Percentiles rank a stretch among this genome's conserved stretches.
Conservation (phyloP, 2,329 filamentous ascomycete species). For the Sporothrix pallida region DNA sequence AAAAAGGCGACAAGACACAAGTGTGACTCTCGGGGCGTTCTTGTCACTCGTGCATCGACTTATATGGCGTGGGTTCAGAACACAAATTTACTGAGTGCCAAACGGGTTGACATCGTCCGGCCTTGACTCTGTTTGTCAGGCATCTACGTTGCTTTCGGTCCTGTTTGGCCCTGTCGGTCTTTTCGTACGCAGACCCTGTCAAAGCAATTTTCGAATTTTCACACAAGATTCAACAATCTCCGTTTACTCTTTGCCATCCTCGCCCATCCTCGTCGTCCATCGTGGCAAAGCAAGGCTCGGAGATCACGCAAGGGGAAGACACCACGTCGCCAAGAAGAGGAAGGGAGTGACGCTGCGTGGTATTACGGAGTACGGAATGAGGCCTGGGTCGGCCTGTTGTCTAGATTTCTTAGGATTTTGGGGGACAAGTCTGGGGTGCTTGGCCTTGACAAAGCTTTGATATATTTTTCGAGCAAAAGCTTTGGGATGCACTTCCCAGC, state of each 20-base stretch:
- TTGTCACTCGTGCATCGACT: background rate
- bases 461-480: background rate
- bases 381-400: background rate
- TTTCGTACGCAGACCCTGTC: background rate
- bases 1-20: too few species aligned
- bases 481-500: background rate
- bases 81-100: background rate
- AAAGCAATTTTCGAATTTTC: too few species aligned
- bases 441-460: background rate
- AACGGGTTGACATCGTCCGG: background rate
- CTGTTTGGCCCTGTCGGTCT: background rate
- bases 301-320: slow-evolving; percentile 23
- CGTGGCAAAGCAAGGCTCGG: slow-evolving; percentile 24
- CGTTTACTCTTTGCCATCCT: background rate
- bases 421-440: background rate
- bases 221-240: background rate
- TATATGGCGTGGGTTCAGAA: background rate
- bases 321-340: slow-evolving; percentile 21
- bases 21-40: slow-evolving; percentile 19
- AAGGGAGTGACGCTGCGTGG: background rate
- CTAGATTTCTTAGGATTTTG: background rate
- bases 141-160: background rate
- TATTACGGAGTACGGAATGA: too few species aligned
- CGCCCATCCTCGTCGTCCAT: background rate
- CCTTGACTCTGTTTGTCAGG: background rate